Evolutionary conservation across 768 basidiomycete species (phyloP).

Genomic region (Ephemerocybe angulata): DNA sequence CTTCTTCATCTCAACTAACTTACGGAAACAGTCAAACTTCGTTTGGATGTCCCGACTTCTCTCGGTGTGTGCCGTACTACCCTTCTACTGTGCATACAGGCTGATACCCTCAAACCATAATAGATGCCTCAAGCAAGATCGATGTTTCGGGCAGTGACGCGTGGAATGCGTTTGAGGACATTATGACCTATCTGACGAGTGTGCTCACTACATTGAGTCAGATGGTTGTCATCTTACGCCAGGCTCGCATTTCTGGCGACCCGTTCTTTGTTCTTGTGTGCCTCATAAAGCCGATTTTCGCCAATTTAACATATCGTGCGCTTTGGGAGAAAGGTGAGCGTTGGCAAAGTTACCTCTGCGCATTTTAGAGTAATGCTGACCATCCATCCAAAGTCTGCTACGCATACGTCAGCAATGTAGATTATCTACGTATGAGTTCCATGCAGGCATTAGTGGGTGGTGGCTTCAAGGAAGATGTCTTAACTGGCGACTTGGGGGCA

Average conservation of each 20-base stretch:
- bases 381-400: conserved; percentile 21
- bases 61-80: conserved; percentile 14
- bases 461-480: conserved; percentile 34
- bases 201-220: conserved; percentile 24
- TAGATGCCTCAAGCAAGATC: conserved; percentile 22
- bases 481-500: conserved; percentile 30
- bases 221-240: conserved; percentile 27
- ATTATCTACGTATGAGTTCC: conserved; percentile 29
- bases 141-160: conserved; percentile 17
- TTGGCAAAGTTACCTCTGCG: background rate
- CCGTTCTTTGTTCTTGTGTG: conserved; percentile 33
- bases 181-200: conserved; percentile 20
- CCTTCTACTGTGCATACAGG: background rate
- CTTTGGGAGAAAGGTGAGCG: conserved; percentile 29
- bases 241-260: conserved; percentile 25
- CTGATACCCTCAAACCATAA: background rate
- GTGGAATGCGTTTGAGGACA: conserved; percentile 23
- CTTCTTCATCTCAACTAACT: background rate
- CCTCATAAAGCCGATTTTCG: conserved; percentile 27
- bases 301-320: conserved; percentile 11
- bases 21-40: conserved; percentile 14
- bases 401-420: conserved; percentile 26
- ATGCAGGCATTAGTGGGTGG: conserved; percentile 25
- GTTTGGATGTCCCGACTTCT: conserved; percentile 22
- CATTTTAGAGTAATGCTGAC: background rate